Percentiles rank a stretch among this genome's conserved stretches.
Evolutionary conservation across 2,329 filamentous ascomycete species (phyloP).

Genomic region (Tricladium varicosporioides): DNA sequence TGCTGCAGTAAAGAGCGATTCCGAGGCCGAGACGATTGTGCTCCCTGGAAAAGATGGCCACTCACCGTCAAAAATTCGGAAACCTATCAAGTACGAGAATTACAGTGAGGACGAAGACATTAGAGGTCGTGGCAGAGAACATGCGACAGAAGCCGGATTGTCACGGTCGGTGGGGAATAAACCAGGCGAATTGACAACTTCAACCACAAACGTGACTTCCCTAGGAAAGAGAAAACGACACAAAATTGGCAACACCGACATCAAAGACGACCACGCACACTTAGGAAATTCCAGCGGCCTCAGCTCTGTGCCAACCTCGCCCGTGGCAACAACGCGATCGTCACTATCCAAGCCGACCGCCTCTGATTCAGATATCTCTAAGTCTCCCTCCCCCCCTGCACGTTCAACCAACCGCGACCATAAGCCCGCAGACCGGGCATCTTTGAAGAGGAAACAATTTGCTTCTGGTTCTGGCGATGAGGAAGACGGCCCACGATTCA

Average conservation of each 20-base stretch:
- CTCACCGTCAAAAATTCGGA: slow-evolving; percentile 61
- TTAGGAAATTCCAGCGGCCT: slow-evolving; percentile 48
- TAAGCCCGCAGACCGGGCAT: slow-evolving; percentile 37
- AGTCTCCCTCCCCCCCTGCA: slow-evolving; percentile 30
- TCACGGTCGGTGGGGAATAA: slow-evolving; percentile 10
- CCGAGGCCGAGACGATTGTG: slow-evolving; percentile 71
- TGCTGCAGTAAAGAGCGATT: slow-evolving; percentile 54
- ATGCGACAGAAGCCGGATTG: no score
- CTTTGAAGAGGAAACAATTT: slow-evolving; percentile 41
- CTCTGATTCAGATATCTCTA: slow-evolving; percentile 53
- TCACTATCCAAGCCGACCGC: slow-evolving; percentile 38
- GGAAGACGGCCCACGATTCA: slow-evolving; percentile 21
- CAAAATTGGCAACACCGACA: slow-evolving; percentile 23
- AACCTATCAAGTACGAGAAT: slow-evolving; percentile 62
- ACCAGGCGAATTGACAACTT: slow-evolving; percentile 23
- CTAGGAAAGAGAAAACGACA: slow-evolving; percentile 51
- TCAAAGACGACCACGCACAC: slow-evolving; percentile 23
- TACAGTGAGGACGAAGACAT: slow-evolving; percentile 53
- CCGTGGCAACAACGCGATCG: slow-evolving; percentile 34
- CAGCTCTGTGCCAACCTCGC: slow-evolving; percentile 58
- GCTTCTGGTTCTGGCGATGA: slow-evolving; percentile 34
- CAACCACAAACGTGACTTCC: slow-evolving; percentile 37
- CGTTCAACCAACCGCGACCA: slow-evolving; percentile 22
- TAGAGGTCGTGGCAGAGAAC: slow-evolving; percentile 4
- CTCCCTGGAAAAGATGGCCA: slow-evolving; percentile 63